Conservation (phyloP, 2,329 filamentous ascomycete species). For the Aspergillus versicolor region DNA sequence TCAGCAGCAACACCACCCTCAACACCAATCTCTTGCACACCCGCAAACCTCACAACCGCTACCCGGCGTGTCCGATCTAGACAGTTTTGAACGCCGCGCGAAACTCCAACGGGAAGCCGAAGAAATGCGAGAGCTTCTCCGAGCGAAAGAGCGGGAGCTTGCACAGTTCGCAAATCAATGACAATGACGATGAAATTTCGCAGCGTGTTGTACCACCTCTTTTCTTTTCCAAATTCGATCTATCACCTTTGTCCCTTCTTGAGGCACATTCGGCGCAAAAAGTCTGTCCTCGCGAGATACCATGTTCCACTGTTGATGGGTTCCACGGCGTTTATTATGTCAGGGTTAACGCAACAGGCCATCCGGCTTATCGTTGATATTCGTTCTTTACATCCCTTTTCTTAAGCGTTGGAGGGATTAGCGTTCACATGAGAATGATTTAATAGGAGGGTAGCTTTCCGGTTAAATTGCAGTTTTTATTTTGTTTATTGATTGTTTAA, state of each 20-base stretch:
- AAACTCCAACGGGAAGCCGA: constrained; percentile 72
- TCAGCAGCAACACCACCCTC: constrained; percentile 29
- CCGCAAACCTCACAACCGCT: constrained; percentile 26
- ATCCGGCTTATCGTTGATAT: constrained; percentile 9
- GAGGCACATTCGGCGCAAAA: constrained; percentile 19
- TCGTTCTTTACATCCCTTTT: constrained; percentile 14
- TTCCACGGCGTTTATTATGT: constrained; percentile 16
- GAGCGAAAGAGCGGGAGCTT: constrained; percentile 72
- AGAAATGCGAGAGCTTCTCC: constrained; percentile 69
- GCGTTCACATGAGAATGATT: constrained; percentile 8
- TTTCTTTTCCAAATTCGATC: not conserved
- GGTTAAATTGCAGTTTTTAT: not conserved
- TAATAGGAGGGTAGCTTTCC: not conserved
- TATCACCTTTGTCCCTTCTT: constrained; percentile 10
- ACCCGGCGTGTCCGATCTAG: constrained; percentile 45
- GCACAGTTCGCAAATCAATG: constrained; percentile 49
- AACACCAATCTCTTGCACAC: constrained; percentile 22
- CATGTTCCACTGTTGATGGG: constrained; percentile 16
- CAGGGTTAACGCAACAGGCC: constrained; percentile 9
- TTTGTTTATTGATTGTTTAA: not conserved
- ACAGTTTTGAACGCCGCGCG: constrained; percentile 59
- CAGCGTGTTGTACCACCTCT: not conserved
- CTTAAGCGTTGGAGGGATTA: constrained; percentile 23
- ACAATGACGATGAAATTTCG: not conserved
- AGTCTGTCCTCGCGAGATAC: constrained; percentile 21